Conservation (phyloP, 495 filamentous ascomycete genomes). For the Trichoderma erinaceum region DNA sequence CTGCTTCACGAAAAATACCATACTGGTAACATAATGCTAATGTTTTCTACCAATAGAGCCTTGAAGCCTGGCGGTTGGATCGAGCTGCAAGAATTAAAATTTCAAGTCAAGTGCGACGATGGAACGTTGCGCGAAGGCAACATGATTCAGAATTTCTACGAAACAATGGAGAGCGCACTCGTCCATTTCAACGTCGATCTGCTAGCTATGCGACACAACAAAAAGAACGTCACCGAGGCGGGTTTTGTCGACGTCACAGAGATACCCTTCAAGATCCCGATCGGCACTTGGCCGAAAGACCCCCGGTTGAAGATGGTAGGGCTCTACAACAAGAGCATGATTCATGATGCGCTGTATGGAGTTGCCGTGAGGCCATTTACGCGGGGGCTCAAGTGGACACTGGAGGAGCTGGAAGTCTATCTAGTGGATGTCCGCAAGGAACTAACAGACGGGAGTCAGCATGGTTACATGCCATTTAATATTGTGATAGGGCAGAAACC, state of each 20-base stretch:
- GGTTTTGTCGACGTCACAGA: slow-evolving; percentile 61
- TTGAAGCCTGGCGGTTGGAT: slow-evolving; percentile 46
- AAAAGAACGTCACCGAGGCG: slow-evolving; percentile 41
- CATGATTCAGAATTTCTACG: slow-evolving; percentile 26
- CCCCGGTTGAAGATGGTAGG: slow-evolving; percentile 27
- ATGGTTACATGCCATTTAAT: slow-evolving; percentile 49
- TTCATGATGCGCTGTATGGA: slow-evolving; percentile 28
- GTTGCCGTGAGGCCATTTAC: slow-evolving; percentile 26
- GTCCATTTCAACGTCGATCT: slow-evolving; percentile 35
- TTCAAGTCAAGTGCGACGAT: slow-evolving; percentile 38
- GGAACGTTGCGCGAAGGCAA: slow-evolving; percentile 30
- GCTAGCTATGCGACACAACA: slow-evolving; percentile 42
- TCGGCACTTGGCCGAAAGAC: slow-evolving; percentile 45
- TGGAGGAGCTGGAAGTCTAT: slow-evolving; percentile 41
- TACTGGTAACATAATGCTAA: too few species aligned
- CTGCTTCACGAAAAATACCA: slow-evolving; percentile 5
- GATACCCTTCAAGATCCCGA: slow-evolving; percentile 48
- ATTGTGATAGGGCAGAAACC: slow-evolving; percentile 54
- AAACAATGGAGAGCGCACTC: slow-evolving; percentile 27
- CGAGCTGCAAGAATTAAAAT: slow-evolving; percentile 45
- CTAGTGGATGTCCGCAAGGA: slow-evolving; percentile 53
- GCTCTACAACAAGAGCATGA: slow-evolving; percentile 30
- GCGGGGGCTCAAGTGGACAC: slow-evolving; percentile 34
- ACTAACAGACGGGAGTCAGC: slow-evolving; percentile 47
- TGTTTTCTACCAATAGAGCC: slow-evolving; percentile 20